Percentiles rank a stretch among this genome's conserved stretches.
Conservation (phyloP, 2,329 filamentous ascomycete genomes). For the Colletotrichum eremochloae region DNA sequence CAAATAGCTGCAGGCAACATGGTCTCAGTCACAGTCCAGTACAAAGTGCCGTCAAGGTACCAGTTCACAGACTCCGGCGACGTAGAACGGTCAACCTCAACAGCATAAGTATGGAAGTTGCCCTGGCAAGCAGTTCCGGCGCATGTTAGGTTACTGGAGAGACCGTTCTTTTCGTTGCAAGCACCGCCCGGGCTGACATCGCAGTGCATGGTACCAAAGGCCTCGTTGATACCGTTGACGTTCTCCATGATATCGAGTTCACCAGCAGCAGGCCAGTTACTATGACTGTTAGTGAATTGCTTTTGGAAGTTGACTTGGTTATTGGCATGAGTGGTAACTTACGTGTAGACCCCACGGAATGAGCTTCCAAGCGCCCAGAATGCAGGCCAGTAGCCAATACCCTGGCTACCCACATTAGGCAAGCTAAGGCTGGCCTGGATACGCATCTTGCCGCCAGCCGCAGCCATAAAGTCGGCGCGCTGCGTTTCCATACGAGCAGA, state of each 20-base stretch:
- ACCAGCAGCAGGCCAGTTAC: background rate
- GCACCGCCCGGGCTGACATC: constrained; percentile 55
- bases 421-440: constrained; percentile 56
- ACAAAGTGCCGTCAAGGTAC: background rate
- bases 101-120: background rate
- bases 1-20: background rate
- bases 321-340: background rate
- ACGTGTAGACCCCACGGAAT: background rate
- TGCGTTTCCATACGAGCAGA: constrained; percentile 58
- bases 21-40: background rate
- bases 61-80: background rate
- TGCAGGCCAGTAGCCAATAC: background rate
- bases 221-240: constrained; percentile 53
- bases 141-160: constrained; percentile 39
- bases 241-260: constrained; percentile 57
- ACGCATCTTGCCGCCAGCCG: constrained; percentile 51
- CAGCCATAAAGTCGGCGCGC: constrained; percentile 52
- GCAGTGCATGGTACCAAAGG: constrained; percentile 58
- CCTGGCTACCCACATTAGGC: constrained; percentile 51
- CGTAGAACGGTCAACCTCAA: background rate
- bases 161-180: constrained; percentile 57
- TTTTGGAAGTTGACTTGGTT: background rate
- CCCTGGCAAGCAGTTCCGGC: background rate
- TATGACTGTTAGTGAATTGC: background rate
- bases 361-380: background rate